phyloP scores from a whole-genome alignment of 345 rosid genomes.

The Camelina neglecta region DNA sequence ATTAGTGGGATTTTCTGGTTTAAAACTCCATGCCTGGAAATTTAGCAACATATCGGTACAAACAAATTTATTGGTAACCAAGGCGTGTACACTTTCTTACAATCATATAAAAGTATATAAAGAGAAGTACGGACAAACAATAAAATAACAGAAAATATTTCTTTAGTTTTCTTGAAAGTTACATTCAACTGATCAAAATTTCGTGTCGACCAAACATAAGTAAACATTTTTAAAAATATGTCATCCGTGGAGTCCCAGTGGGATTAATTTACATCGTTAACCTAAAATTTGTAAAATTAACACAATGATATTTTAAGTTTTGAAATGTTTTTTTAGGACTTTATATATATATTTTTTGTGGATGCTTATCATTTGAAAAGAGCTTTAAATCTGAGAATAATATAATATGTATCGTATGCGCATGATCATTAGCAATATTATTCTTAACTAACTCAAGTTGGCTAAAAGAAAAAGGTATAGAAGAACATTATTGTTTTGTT shows the following conservation, averaged over 20 bases:
- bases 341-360: constrained; percentile 2
- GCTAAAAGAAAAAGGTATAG: constrained; percentile 37
- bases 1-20: constrained; percentile 3
- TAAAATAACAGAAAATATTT: not conserved
- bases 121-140: constrained; percentile 15
- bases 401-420: constrained; percentile 16
- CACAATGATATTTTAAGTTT: constrained; percentile 14
- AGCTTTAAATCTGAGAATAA: constrained; percentile 10
- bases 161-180: constrained; percentile 26
- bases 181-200: constrained; percentile 14
- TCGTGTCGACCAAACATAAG: constrained; percentile 24
- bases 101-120: not conserved
- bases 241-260: not conserved
- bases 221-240: not conserved
- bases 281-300: not conserved
- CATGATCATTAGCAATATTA: constrained; percentile 35
- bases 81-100: constrained; percentile 12
- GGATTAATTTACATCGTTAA: constrained; percentile 2
- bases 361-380: not conserved
- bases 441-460: constrained; percentile 40
- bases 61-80: constrained; percentile 10
- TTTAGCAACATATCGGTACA: constrained; percentile 4
- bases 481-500: constrained; percentile 30
- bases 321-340: not conserved
- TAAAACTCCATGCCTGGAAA: not conserved